These are phyloP conservation scores for Penicillium coffeae DNA, from an alignment of 495 filamentous ascomycete genomes.

Conservation along the genomic window DNA sequence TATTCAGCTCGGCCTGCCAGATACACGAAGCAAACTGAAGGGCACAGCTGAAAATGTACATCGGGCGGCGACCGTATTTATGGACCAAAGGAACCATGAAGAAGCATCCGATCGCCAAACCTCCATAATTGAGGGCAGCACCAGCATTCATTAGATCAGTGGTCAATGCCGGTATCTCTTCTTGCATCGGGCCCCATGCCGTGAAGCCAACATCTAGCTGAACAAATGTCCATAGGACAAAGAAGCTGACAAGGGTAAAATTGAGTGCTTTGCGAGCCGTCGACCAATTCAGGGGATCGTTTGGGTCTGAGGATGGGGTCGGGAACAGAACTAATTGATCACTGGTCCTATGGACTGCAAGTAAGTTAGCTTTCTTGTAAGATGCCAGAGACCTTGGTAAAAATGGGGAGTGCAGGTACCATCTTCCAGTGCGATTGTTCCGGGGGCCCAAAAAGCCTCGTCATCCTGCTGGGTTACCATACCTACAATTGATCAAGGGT, in stretches of 20 bases:
- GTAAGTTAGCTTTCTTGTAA: neutral
- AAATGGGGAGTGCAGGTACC: slow-evolving; percentile 3
- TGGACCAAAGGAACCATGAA: slow-evolving; percentile 45
- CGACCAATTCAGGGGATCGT: slow-evolving; percentile 33
- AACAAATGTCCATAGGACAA: slow-evolving; percentile 35
- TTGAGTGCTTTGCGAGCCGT: slow-evolving; percentile 32
- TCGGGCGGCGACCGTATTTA: slow-evolving; percentile 42
- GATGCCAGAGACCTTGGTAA: neutral
- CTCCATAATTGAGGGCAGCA: slow-evolving; percentile 32
- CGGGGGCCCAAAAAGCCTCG: slow-evolving; percentile 24
- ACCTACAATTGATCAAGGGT: neutral
- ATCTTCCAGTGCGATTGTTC: slow-evolving; percentile 23
- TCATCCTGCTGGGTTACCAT: slow-evolving; percentile 17
- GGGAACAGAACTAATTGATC: slow-evolving; percentile 23
- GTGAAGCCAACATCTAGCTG: slow-evolving; percentile 37
- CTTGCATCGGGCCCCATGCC: slow-evolving; percentile 37
- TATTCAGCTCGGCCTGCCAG: slow-evolving; percentile 35
- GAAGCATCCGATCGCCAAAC: slow-evolving; percentile 37
- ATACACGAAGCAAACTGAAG: slow-evolving; percentile 33
- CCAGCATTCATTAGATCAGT: slow-evolving; percentile 33
- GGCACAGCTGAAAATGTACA: slow-evolving; percentile 38
- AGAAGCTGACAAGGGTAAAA: slow-evolving; percentile 36
- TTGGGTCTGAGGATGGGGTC: slow-evolving; percentile 24
- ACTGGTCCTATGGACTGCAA: slow-evolving; percentile 16
- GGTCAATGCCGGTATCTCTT: slow-evolving; percentile 31